A percentile compares a stretch with the other conserved stretches of the same genome.
These are phyloP conservation scores for Mycena galopus DNA, from an alignment of 768 basidiomycete species.

Conservation along the genomic window DNA sequence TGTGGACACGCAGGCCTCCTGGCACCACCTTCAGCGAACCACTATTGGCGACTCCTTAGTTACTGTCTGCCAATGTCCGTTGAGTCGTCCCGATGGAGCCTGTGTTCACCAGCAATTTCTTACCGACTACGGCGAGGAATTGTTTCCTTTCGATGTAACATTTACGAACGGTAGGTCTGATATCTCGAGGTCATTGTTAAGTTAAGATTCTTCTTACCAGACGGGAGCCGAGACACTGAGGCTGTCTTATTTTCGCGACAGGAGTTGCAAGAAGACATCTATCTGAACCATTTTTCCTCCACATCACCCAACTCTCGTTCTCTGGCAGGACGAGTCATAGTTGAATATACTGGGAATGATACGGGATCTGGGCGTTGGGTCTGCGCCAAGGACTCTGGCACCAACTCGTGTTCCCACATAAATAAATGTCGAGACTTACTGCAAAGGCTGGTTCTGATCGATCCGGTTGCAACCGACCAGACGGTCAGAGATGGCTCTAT, in stretches of 20 bases:
- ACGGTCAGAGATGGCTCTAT: not conserved
- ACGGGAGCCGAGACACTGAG: not conserved
- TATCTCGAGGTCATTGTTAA: not conserved
- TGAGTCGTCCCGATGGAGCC: not conserved
- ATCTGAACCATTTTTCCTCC: slow-evolving; percentile 13
- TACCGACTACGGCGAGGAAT: slow-evolving; percentile 13
- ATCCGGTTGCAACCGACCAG: slow-evolving; percentile 13
- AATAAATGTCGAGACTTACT: not conserved
- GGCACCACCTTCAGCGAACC: slow-evolving; percentile 26
- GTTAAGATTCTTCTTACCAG: not conserved
- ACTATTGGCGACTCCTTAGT: not conserved
- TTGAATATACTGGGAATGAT: slow-evolving; percentile 9
- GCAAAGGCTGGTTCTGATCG: slow-evolving; percentile 9
- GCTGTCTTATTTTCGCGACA: slow-evolving; percentile 8
- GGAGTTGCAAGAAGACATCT: slow-evolving; percentile 10
- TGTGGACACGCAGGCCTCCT: not conserved
- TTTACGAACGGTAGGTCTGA: not conserved
- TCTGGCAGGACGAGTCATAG: slow-evolving; percentile 1
- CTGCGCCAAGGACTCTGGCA: slow-evolving; percentile 13
- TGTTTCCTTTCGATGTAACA: not conserved
- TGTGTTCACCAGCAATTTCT: slow-evolving; percentile 25
- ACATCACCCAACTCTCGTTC: not conserved
- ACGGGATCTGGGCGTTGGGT: not conserved
- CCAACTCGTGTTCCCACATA: not conserved
- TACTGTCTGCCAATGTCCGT: slow-evolving; percentile 18